Conservation (phyloP, 352 stramenopile genomes). For the Pythium graminicola region DNA sequence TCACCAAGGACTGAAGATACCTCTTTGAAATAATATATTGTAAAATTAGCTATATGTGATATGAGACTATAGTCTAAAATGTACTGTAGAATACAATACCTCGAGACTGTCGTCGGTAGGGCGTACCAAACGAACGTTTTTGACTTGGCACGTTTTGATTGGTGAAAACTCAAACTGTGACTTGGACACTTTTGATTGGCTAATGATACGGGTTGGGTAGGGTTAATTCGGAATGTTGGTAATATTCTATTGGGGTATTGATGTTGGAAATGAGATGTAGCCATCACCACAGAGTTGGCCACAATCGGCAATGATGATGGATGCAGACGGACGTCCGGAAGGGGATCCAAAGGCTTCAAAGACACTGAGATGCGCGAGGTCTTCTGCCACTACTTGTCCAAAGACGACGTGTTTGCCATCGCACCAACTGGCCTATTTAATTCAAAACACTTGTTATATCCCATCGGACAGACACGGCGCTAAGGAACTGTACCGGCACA, state of each 20-base stretch:
- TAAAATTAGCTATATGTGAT: too few relatives aligned
- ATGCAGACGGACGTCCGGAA: constrained; percentile 38
- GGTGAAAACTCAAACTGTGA: constrained; percentile 26
- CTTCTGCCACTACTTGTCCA: constrained; percentile 88
- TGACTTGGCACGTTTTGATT: constrained; percentile 53
- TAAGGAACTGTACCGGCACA: constrained; percentile 25
- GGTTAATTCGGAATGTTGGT: constrained; percentile 15
- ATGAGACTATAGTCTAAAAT: too few relatives aligned
- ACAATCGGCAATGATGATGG: constrained; percentile 51
- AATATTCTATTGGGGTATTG: not conserved
- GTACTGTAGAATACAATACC: constrained; percentile 7
- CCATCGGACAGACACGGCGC: not conserved
- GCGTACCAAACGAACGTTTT: constrained; percentile 8
- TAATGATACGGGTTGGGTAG: not conserved
- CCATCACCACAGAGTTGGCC: constrained; percentile 47
- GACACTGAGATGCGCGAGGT: constrained; percentile 41
- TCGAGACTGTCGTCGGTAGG: not conserved
- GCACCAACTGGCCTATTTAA: constrained; percentile 64
- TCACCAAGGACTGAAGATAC: not conserved
- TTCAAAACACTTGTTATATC: not conserved
- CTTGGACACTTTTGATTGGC: constrained; percentile 25
- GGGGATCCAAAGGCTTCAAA: constrained; percentile 44
- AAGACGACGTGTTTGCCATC: constrained; percentile 99
- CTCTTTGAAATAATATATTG: constrained; percentile 3
- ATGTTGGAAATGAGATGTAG: constrained; percentile 20